Evolutionary conservation across 768 basidiomycete genomes (phyloP).

Genomic region (Dacryopinax primogenitus): DNA sequence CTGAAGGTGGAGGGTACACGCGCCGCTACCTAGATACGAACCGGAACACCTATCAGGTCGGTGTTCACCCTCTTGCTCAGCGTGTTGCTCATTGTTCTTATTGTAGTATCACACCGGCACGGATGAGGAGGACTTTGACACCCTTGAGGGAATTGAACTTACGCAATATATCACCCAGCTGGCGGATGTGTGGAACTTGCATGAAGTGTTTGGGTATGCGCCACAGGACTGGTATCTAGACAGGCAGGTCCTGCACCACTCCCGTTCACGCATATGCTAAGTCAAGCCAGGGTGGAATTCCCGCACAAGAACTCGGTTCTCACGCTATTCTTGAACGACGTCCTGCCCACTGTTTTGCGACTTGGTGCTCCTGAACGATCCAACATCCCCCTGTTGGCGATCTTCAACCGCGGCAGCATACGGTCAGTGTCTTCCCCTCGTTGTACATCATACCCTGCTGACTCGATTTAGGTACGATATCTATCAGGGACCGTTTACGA

Average conservation of each 20-base stretch:
- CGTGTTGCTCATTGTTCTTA: background rate
- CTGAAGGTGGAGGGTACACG: constrained; percentile 25
- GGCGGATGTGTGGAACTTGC: constrained; percentile 47
- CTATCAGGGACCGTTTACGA: constrained; percentile 22
- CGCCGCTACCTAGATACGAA: constrained; percentile 72
- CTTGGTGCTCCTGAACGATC: constrained; percentile 26
- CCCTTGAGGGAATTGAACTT: constrained; percentile 39
- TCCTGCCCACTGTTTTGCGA: constrained; percentile 45
- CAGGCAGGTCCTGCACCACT: constrained; percentile 32
- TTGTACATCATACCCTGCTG: background rate
- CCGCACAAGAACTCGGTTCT: background rate
- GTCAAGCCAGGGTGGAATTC: background rate
- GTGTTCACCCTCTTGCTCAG: constrained; percentile 18
- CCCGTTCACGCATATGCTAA: constrained; percentile 21
- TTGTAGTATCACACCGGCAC: constrained; percentile 50
- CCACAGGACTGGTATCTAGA: constrained; percentile 62
- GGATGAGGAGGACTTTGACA: constrained; percentile 49
- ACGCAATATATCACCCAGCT: constrained; percentile 43
- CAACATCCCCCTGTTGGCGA: constrained; percentile 18
- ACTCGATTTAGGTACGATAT: constrained; percentile 17
- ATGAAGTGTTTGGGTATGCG: constrained; percentile 51
- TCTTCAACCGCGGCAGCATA: constrained; percentile 26
- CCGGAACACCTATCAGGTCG: constrained; percentile 59
- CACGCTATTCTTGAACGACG: constrained; percentile 22
- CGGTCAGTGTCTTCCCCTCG: constrained; percentile 20